Conservation (phyloP, 305 asterid genomes). For the Euphrasia arctica region DNA sequence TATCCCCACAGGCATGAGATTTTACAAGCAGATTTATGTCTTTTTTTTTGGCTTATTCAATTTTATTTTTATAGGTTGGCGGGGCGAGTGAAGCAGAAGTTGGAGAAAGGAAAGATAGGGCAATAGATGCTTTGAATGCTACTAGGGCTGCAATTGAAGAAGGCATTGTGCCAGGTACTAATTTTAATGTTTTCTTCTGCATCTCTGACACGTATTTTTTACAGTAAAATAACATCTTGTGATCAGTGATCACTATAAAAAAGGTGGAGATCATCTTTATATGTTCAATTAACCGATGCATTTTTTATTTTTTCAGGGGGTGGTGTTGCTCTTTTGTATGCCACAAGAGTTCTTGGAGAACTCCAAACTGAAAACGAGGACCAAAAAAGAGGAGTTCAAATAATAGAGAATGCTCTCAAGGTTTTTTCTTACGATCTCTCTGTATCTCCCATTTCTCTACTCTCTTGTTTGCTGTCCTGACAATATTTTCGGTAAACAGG, state of each 20-base stretch:
- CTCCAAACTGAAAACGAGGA: slow-evolving; percentile 69
- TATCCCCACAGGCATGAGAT: slow-evolving; percentile 18
- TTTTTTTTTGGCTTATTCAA: slow-evolving; percentile 17
- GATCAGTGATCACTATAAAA: slow-evolving; percentile 6
- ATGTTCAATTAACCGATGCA: slow-evolving; percentile 4
- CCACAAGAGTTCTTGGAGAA: slow-evolving; percentile 56
- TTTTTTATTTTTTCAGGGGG: slow-evolving; percentile 52
- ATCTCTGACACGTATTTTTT: not conserved
- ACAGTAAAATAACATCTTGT: not conserved
- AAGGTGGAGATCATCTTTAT: slow-evolving; percentile 7
- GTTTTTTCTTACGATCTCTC: slow-evolving; percentile 34
- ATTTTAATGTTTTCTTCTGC: slow-evolving; percentile 4
- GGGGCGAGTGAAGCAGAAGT: slow-evolving; percentile 86
- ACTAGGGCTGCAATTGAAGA: slow-evolving; percentile 94
- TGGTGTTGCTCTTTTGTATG: slow-evolving; percentile 84
- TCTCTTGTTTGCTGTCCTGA: slow-evolving; percentile 19
- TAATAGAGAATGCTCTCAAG: slow-evolving; percentile 79
- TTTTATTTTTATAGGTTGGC: slow-evolving; percentile 61
- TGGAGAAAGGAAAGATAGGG: slow-evolving; percentile 96
- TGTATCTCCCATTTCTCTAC: not conserved
- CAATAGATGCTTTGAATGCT: slow-evolving; percentile 88
- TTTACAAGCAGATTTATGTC: slow-evolving; percentile 24
- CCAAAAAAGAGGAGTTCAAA: slow-evolving; percentile 76
- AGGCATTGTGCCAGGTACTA: slow-evolving; percentile 82
- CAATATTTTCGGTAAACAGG: slow-evolving; percentile 40